Base-by-base conservation (phyloP, 1,139 yeast genomes). In the Suhomyces yuchorum region DNA sequence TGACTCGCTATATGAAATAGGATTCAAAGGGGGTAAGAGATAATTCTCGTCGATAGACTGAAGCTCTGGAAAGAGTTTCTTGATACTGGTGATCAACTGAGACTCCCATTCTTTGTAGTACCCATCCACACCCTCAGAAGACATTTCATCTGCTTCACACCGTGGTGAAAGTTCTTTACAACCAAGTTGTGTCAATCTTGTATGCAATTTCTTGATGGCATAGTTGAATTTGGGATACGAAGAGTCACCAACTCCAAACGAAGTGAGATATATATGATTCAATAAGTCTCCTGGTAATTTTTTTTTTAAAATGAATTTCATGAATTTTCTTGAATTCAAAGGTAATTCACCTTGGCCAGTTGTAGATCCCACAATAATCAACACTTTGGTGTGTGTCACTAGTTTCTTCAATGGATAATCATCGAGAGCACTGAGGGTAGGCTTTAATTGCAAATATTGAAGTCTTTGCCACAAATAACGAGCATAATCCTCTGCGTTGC, bases 271-370 rank as follows among this genome's bases (percentile, higher is more conserved):
- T 12, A 89, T 60, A 60, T 85, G 89, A 50, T 77, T 77, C 37
- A 92, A 70, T 40, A 90, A 69, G 58, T 82, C 82, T 1, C 56
- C 37, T 0, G 96, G 93, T 8, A 93, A 76, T 55, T 82, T 84
- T 61, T 77, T 81, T 59, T 81, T 80, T 51, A 90, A 77, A 53
- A 93, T 65, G 51, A 86, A 82, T 55, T 78, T 76, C 96, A 96
- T 87, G 53, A 92, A 81, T 48, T 75, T 76, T 53, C 76, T 73
- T 2, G 87, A 85, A 61, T 90, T 89, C 42, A 87, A 67, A 0
- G 99, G 99, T 28, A 93, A 66, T 55, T 87, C 97, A 15, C 99
- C 99, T 65, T 93, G 98, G 3, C 98, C 99, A 0, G 96, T 87
- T 0, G 99, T 93, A 1, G 97, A 85, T 60, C 96, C 87, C 5